phyloP scores from a whole-genome alignment of 2,329 filamentous ascomycete genomes.

The Pochonia chlamydosporia region DNA sequence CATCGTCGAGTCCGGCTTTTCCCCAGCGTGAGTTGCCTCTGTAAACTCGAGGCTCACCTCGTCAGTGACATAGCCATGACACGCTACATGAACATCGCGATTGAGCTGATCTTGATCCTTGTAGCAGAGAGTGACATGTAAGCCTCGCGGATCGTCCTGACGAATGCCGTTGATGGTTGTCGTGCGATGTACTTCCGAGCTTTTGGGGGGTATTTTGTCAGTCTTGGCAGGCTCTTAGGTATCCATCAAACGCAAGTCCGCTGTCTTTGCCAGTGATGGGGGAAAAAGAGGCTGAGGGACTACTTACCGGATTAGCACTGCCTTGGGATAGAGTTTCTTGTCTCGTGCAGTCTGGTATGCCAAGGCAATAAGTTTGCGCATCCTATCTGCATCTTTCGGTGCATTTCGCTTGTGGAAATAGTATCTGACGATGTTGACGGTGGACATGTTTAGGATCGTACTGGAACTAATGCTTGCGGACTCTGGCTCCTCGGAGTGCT shows the following conservation, averaged over 20 bases:
- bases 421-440: conserved; percentile 7
- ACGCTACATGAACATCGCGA: too few relatives aligned
- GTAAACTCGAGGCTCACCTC: too few relatives aligned
- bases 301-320: conserved; percentile 2
- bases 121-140: conserved; percentile 1
- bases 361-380: conserved; percentile 4
- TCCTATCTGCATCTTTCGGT: neutral
- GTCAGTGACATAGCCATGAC: too few relatives aligned
- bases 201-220: too few relatives aligned
- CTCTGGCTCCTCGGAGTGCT: too few relatives aligned
- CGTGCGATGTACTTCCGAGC: neutral
- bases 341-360: conserved; percentile 7
- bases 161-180: neutral
- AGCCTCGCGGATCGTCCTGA: conserved; percentile 1
- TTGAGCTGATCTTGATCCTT: too few relatives aligned
- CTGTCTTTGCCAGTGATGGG: too few relatives aligned
- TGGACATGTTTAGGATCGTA: conserved; percentile 5
- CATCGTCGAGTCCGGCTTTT: too few relatives aligned
- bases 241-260: too few relatives aligned
- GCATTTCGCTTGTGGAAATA: conserved; percentile 3
- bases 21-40: too few relatives aligned
- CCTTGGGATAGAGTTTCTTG: conserved; percentile 5
- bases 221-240: too few relatives aligned
- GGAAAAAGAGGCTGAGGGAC: neutral
- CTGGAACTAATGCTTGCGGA: too few relatives aligned